Percentiles rank a stretch among this genome's conserved stretches.
phyloP scores from a whole-genome alignment of 192 early-diverging fungal species.

The Gamsiella multidivaricata region DNA sequence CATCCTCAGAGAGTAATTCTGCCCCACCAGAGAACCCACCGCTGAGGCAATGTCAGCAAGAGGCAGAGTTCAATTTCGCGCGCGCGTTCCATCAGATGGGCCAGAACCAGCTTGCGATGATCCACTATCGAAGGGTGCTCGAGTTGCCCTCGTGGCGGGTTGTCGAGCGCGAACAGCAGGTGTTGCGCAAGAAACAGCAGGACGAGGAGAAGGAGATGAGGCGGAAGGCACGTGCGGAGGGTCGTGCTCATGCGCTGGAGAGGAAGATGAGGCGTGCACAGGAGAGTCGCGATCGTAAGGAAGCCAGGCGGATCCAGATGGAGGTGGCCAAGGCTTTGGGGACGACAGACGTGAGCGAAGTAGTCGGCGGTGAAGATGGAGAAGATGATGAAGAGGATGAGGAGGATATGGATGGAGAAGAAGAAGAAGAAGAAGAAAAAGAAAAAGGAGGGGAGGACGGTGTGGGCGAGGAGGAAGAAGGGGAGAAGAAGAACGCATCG shows the following conservation, averaged over 20 bases:
- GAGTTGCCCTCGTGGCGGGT: slow-evolving; percentile 60
- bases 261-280: slow-evolving; percentile 11
- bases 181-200: not conserved
- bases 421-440: slow-evolving; percentile 1
- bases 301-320: slow-evolving; percentile 3
- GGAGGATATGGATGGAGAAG: not conserved
- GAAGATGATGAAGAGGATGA: not conserved
- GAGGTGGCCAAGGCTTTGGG: slow-evolving; percentile 1
- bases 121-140: slow-evolving; percentile 86
- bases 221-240: not conserved
- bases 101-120: slow-evolving; percentile 81
- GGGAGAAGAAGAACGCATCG: not conserved
- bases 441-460: not conserved
- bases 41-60: slow-evolving; percentile 53
- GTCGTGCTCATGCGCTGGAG: not conserved
- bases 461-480: slow-evolving; percentile 6
- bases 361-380: slow-evolving; percentile 11
- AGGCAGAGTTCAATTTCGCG: slow-evolving; percentile 87
- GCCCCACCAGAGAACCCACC: not conserved
- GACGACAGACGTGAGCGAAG: not conserved
- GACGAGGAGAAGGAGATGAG: not conserved
- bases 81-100: slow-evolving; percentile 93
- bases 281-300: slow-evolving; percentile 14
- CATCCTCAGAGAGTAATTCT: not conserved
- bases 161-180: slow-evolving; percentile 34